Conservation (phyloP, 2,329 filamentous ascomycete genomes). For the Xylaria sp. region DNA sequence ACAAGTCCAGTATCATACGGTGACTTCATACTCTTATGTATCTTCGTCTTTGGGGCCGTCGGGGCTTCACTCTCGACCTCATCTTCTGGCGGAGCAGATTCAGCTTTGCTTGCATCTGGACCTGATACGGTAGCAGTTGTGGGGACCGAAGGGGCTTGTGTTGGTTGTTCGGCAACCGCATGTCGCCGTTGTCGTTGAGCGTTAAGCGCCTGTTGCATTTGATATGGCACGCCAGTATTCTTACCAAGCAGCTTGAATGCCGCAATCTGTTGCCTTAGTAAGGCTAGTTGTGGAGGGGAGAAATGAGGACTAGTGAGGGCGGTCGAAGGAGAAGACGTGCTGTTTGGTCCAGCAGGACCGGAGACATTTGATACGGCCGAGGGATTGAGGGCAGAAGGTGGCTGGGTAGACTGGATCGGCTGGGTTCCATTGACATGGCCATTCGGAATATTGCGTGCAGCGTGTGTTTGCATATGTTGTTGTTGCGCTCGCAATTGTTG, state of each 20-base stretch:
- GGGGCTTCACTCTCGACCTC: conserved; percentile 49
- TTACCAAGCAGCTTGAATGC: conserved; percentile 92
- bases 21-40: conserved; percentile 79
- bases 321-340: conserved; percentile 50
- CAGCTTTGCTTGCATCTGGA: conserved; percentile 49
- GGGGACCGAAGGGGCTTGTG: conserved; percentile 52
- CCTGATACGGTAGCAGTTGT: conserved; percentile 56
- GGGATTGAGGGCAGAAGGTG: conserved; percentile 50
- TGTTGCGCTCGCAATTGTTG: conserved; percentile 68
- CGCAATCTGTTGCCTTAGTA: conserved; percentile 85
- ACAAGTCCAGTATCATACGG: conserved; percentile 71
- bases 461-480: conserved; percentile 61
- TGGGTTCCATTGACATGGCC: conserved; percentile 64
- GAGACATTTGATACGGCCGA: conserved; percentile 54
- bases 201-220: conserved; percentile 86
- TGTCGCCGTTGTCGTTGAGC: conserved; percentile 75
- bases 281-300: conserved; percentile 79
- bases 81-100: conserved; percentile 48
- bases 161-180: conserved; percentile 61
- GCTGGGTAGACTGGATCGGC: conserved; percentile 50
- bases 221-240: conserved; percentile 81
- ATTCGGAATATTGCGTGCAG: conserved; percentile 64
- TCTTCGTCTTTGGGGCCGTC: conserved; percentile 54
- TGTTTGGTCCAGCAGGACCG: conserved; percentile 44
- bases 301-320: conserved; percentile 65